Percentiles rank a stretch among this genome's conserved stretches.
These are phyloP conservation scores for Aschersonia sp. DNA, from an alignment of 2,329 filamentous ascomycete genomes.

Conservation along the genomic window DNA sequence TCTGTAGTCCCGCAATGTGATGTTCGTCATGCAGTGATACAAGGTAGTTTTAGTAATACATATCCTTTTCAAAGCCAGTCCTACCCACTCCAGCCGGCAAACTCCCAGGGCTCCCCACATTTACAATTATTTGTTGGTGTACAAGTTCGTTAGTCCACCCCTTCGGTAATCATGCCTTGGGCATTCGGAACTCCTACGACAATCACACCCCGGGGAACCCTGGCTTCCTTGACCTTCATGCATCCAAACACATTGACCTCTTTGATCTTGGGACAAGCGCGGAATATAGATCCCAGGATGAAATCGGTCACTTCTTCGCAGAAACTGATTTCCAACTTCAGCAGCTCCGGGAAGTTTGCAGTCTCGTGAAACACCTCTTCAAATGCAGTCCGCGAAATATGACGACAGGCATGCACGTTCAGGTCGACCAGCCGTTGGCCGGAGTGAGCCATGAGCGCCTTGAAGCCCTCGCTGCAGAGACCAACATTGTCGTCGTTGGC, in stretches of 20 bases:
- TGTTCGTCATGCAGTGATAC: no score
- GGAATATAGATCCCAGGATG: conserved; percentile 48
- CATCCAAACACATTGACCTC: conserved; percentile 50
- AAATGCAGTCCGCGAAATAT: conserved; percentile 61
- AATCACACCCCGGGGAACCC: conserved; percentile 39
- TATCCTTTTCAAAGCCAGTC: neutral
- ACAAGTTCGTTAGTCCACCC: conserved; percentile 8
- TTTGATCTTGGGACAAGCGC: conserved; percentile 43
- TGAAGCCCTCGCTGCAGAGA: conserved; percentile 61
- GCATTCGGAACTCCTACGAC: conserved; percentile 45
- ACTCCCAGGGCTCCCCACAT: neutral
- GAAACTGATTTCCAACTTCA: conserved; percentile 65
- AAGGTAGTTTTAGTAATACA: no score
- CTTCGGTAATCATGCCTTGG: conserved; percentile 44
- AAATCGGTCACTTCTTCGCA: conserved; percentile 53
- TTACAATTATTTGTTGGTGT: neutral
- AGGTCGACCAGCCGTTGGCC: conserved; percentile 49
- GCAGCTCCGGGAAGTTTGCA: conserved; percentile 50
- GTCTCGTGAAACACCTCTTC: conserved; percentile 54
- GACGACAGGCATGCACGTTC: conserved; percentile 71
- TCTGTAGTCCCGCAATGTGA: no score
- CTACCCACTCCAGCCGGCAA: neutral
- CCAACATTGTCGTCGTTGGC: conserved; percentile 54
- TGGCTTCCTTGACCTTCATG: conserved; percentile 43
- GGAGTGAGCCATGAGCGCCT: conserved; percentile 73